Evolutionary conservation across 257 asterid species (phyloP).

Genomic region (Eucommia ulmoides): DNA sequence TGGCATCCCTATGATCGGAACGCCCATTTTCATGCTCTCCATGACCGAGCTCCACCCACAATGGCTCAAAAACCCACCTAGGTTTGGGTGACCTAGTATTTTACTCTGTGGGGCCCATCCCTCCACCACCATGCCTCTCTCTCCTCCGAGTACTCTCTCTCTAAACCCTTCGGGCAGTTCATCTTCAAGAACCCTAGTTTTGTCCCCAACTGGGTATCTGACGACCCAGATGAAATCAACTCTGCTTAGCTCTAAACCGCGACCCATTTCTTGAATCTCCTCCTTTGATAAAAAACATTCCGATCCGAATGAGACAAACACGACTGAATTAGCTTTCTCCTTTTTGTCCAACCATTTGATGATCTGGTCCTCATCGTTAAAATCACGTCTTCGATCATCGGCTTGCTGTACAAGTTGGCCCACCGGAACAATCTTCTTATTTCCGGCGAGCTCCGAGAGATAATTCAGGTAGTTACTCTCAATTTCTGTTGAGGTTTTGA

Average conservation of each 20-base stretch:
- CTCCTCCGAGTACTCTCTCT: conserved; percentile 13
- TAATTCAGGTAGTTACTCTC: background rate
- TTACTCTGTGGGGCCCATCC: conserved; percentile 27
- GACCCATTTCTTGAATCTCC: conserved; percentile 2
- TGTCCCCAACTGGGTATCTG: conserved; percentile 2
- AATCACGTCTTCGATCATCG: background rate
- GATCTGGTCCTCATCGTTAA: background rate
- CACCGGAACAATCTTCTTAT: background rate
- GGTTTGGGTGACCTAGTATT: conserved; percentile 15
- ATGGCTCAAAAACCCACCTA: conserved; percentile 23
- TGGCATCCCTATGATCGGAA: conserved; percentile 24
- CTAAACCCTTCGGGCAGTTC: conserved; percentile 15
- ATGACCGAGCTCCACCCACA: conserved; percentile 26
- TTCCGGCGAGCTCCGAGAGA: background rate
- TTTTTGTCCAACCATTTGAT: conserved; percentile 4
- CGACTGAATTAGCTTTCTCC: background rate
- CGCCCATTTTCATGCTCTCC: conserved; percentile 22
- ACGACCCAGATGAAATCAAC: conserved; percentile 7
- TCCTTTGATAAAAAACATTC: conserved; percentile 6
- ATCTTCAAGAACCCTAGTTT: conserved; percentile 1
- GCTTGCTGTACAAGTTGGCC: background rate
- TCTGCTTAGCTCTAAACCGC: conserved; percentile 5
- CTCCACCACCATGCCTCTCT: conserved; percentile 19
- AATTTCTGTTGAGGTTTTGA: background rate
- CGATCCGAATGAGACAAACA: conserved; percentile 4